A percentile compares a stretch with the other conserved stretches of the same genome.
phyloP scores from a whole-genome alignment of 164 flowering plant genomes.

The Chimonanthus praecox region DNA sequence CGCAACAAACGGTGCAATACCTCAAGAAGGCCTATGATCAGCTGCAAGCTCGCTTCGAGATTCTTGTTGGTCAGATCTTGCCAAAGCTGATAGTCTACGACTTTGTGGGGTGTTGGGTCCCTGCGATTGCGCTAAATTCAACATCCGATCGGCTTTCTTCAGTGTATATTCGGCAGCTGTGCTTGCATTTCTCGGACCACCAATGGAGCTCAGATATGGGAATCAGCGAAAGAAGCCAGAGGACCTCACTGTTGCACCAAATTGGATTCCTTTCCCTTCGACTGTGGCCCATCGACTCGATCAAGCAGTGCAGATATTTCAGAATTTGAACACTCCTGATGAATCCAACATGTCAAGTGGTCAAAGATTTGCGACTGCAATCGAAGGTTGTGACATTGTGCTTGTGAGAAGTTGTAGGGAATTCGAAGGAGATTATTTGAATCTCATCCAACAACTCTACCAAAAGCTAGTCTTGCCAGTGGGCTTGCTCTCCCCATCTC shows the following conservation, averaged over 20 bases:
- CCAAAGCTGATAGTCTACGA: slow-evolving; percentile 33
- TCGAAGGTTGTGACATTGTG: slow-evolving; percentile 15
- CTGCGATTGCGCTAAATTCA: slow-evolving; percentile 14
- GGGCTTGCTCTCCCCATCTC: slow-evolving; percentile 35
- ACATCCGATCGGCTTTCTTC: slow-evolving; percentile 16
- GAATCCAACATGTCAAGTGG: slow-evolving; percentile 15
- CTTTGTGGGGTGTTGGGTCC: slow-evolving; percentile 22
- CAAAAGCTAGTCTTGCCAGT: slow-evolving; percentile 30
- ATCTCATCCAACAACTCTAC: slow-evolving; percentile 9
- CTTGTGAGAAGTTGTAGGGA: slow-evolving; percentile 28
- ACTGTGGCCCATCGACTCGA: slow-evolving; percentile 12
- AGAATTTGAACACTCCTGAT: background rate
- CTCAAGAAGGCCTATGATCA: slow-evolving; percentile 29
- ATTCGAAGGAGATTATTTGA: slow-evolving; percentile 28
- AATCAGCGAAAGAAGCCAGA: slow-evolving; percentile 6
- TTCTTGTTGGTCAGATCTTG: background rate
- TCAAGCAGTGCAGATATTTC: slow-evolving; percentile 10
- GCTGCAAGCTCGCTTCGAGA: background rate
- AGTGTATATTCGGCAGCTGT: slow-evolving; percentile 14
- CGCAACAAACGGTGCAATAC: slow-evolving; percentile 8
- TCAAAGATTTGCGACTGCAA: slow-evolving; percentile 6
- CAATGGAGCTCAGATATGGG: background rate
- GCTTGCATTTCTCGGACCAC: slow-evolving; percentile 11
- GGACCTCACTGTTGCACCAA: slow-evolving; percentile 17
- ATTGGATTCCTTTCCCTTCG: slow-evolving; percentile 27